A percentile compares a stretch with the other conserved stretches of the same genome.
phyloP scores from a whole-genome alignment of 768 basidiomycete genomes.

The Suillus discolor region DNA sequence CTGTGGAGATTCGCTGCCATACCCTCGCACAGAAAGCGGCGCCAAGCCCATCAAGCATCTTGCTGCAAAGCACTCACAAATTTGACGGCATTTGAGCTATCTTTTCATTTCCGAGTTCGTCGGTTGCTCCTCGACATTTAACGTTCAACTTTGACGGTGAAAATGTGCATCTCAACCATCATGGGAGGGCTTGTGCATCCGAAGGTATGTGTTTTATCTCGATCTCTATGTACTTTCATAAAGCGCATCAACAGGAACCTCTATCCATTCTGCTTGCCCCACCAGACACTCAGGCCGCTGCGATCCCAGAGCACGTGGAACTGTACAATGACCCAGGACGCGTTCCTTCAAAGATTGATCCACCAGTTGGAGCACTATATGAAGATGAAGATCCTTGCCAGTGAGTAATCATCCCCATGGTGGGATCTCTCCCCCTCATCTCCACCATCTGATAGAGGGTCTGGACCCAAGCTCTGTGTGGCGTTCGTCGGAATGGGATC shows the following conservation, averaged over 20 bases:
- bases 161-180: neutral
- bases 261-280: neutral
- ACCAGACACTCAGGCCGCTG: neutral
- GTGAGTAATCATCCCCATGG: constrained; percentile 1
- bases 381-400: neutral
- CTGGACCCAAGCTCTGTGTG: constrained; percentile 34
- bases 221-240: neutral
- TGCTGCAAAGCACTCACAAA: constrained; percentile 6
- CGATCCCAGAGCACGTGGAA: neutral
- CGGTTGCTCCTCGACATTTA: constrained; percentile 6
- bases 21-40: neutral
- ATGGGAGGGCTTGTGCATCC: neutral
- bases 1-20: neutral
- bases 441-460: neutral
- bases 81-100: constrained; percentile 8
- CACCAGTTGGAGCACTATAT: neutral
- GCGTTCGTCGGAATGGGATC: constrained; percentile 41
- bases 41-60: neutral
- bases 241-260: neutral
- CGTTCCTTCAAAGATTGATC: neutral
- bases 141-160: neutral
- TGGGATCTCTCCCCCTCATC: neutral
- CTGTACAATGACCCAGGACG: neutral
- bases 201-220: neutral
- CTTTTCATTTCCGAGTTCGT: constrained; percentile 7